Base-by-base conservation (phyloP, 2,329 filamentous ascomycete species). In the Sclerotinia glacialis region DNA sequence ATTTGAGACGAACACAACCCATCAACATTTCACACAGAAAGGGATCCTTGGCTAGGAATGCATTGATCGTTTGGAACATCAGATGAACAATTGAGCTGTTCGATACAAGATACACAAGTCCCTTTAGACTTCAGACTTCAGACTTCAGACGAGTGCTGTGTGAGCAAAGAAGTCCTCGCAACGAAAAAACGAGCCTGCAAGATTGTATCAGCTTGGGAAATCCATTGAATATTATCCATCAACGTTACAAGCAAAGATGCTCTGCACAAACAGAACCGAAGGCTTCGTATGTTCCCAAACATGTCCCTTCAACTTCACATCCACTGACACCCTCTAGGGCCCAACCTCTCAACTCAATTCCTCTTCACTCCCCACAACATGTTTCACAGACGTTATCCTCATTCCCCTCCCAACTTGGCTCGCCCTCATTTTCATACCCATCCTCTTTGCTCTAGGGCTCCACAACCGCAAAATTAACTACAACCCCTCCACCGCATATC, bases 391-490 rank as follows among this genome's bases (percentile, higher is more conserved):
- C 58, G 73, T 70, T 2, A 72, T 78, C 66, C 71, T 78, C 47
- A 70, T 77, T 47, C 77, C 77, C n/a, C 72, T 78, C 50, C 75
- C 76, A 14, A 73, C 72, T 5, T 78, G 74, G 74, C 56, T 77
- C 37, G 74, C 76, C 47, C 66, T 78, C 26, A 12, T 69, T 31
- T 53, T 72, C 52, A 68, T 77, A 42, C 69, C 73, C 1, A 31
- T 71, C 47, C 71, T 77, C 50, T 66, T 74, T 62, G 42, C 69
- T 21, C 49, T 71, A 42, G 67, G 68, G 42, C 44, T 68, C 12
- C 67, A 69, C 63, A 69, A 71, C 65, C 69, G 69, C 18, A 70
- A 69, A 50, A 47, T 34, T 34, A 66, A 73, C 53, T 72, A 67
- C 65, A 56, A 73, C 49, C 71, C 71, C 34, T 71, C 71, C 12